Conservation (phyloP, 164 flowering plant genomes). For the Nelumbo lutea region DNA sequence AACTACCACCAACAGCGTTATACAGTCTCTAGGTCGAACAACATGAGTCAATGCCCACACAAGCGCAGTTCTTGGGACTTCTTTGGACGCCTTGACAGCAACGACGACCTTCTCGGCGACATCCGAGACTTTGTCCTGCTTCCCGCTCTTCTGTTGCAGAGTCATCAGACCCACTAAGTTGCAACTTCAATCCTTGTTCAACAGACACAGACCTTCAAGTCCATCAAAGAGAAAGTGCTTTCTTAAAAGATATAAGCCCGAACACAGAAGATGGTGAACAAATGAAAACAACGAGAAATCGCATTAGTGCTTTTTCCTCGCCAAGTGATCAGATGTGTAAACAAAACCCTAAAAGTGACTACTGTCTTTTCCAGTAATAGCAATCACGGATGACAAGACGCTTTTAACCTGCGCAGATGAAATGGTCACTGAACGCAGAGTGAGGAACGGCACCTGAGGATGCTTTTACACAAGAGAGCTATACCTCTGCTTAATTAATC, state of each 20-base stretch:
- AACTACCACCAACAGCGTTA: conserved; percentile 79
- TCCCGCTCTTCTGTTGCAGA: conserved; percentile 36
- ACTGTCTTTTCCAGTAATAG: conserved; percentile 6
- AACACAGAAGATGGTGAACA: neutral
- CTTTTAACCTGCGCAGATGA: conserved; percentile 22
- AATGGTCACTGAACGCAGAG: conserved; percentile 5
- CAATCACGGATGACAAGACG: conserved; percentile 28
- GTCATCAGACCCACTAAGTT: conserved; percentile 24
- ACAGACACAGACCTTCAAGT: conserved; percentile 13
- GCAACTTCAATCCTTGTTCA: conserved; percentile 3
- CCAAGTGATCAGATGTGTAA: conserved; percentile 10
- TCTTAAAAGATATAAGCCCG: neutral
- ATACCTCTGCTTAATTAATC: neutral
- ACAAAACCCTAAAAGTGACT: conserved; percentile 16
- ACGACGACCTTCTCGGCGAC: conserved; percentile 75
- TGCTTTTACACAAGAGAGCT: neutral
- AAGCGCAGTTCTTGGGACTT: conserved; percentile 79
- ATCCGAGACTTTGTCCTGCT: conserved; percentile 46
- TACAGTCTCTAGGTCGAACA: conserved; percentile 93
- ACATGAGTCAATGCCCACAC: conserved; percentile 98
- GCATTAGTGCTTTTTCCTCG: conserved; percentile 21
- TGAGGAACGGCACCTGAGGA: neutral
- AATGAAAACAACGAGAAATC: conserved; percentile 1
- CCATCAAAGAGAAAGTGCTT: conserved; percentile 6
- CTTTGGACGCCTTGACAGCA: conserved; percentile 91